Evolutionary conservation across 1,139 yeast species (phyloP).

Genomic region (Lodderomyces margitis): DNA sequence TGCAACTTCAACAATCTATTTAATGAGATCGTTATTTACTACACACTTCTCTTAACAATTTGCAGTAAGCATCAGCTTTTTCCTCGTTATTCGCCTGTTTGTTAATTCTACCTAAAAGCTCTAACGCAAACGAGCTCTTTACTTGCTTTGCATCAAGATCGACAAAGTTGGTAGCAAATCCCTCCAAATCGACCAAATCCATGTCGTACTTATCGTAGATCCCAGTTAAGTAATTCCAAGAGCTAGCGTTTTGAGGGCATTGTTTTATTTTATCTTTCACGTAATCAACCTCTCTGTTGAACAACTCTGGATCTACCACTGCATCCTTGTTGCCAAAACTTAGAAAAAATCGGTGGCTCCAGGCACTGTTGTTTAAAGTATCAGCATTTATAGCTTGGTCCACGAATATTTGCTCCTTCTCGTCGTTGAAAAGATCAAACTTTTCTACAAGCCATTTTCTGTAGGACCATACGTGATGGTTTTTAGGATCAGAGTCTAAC

Average conservation of each 20-base stretch:
- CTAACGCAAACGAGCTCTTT: conserved; percentile 65
- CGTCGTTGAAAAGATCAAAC: conserved; percentile 45
- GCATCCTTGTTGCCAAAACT: conserved; percentile 26
- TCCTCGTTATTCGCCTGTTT: conserved; percentile 22
- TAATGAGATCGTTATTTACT: neutral
- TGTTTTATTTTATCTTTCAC: conserved; percentile 43
- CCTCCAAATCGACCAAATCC: conserved; percentile 36
- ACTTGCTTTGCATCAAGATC: conserved; percentile 27
- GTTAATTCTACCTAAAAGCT: conserved; percentile 56
- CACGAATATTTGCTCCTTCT: conserved; percentile 53
- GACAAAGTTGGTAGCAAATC: conserved; percentile 44
- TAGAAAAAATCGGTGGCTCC: conserved; percentile 82
- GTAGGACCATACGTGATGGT: conserved; percentile 96
- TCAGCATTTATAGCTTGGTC: conserved; percentile 55
- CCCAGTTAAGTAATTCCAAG: conserved; percentile 83
- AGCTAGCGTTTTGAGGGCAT: conserved; percentile 82
- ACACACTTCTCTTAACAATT: conserved; percentile 35
- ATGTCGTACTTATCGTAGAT: conserved; percentile 39
- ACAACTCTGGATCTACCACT: conserved; percentile 15
- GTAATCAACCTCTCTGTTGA: conserved; percentile 37
- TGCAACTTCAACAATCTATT: too few species aligned
- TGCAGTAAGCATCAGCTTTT: conserved; percentile 44
- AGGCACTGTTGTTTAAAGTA: conserved; percentile 86
- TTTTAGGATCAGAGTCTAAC: conserved; percentile 77
- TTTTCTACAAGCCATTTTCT: conserved; percentile 72